Evolutionary conservation across 2,329 filamentous ascomycete genomes (phyloP).

Genomic region (Hymenoscyphus repandus): DNA sequence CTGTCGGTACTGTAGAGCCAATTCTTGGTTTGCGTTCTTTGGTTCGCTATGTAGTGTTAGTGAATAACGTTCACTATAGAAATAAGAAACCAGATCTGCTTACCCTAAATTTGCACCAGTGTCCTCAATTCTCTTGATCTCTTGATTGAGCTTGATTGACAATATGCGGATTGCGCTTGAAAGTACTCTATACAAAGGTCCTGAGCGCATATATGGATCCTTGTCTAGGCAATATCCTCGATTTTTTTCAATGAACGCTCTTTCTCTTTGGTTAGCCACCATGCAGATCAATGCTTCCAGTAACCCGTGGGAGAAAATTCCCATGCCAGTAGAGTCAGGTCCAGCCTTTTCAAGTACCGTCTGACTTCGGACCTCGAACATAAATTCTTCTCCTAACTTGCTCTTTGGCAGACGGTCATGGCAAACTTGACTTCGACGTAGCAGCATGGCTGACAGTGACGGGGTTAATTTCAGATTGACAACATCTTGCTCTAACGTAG

Average conservation of each 20-base stretch:
- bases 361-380: slow-evolving; percentile 17
- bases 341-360: background rate
- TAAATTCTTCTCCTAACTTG: slow-evolving; percentile 23
- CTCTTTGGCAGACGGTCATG: slow-evolving; percentile 3
- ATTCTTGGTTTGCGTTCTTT: slow-evolving; percentile 20
- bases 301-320: slow-evolving; percentile 22
- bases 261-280: slow-evolving; percentile 23
- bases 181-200: slow-evolving; percentile 16
- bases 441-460: slow-evolving; percentile 4
- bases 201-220: slow-evolving; percentile 7
- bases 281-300: slow-evolving; percentile 26
- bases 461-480: slow-evolving; percentile 27
- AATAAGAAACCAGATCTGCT: background rate
- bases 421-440: slow-evolving; percentile 22
- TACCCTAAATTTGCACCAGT: slow-evolving; percentile 9
- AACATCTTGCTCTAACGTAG: slow-evolving; percentile 33
- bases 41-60: slow-evolving; percentile 13
- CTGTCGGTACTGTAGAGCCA: slow-evolving; percentile 22
- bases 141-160: slow-evolving; percentile 17
- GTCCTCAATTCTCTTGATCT: slow-evolving; percentile 12
- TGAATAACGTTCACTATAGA: background rate
- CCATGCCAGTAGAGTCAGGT: slow-evolving; percentile 6
- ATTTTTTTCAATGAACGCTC: slow-evolving; percentile 12
- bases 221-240: slow-evolving; percentile 17
- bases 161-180: slow-evolving; percentile 16